These are phyloP conservation scores for Isabelozyma pseudorhagii DNA, from an alignment of 805 yeast species.

Conservation along the genomic window DNA sequence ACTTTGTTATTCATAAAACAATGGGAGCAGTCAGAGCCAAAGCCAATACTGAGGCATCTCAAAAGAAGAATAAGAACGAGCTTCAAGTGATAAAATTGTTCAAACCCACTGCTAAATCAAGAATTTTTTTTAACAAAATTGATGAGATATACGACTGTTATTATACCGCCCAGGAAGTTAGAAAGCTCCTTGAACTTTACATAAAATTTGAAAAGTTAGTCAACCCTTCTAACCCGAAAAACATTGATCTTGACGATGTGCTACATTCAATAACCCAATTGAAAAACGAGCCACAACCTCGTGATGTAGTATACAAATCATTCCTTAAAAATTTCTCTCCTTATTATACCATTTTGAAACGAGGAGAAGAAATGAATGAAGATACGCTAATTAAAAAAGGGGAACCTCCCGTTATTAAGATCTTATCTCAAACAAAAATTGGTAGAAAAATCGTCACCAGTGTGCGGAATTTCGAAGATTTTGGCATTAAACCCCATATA, in stretches of 20 bases:
- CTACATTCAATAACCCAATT: constrained; percentile 43
- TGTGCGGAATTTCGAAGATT: constrained; percentile 66
- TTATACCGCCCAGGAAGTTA: constrained; percentile 56
- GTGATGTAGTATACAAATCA: constrained; percentile 44
- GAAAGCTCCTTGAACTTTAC: constrained; percentile 51
- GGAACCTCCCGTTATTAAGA: constrained; percentile 57
- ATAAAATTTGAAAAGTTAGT: constrained; percentile 51
- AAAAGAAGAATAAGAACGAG: constrained; percentile 20
- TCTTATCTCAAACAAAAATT: constrained; percentile 70
- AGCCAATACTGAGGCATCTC: constrained; percentile 13
- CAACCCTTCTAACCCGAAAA: constrained; percentile 49
- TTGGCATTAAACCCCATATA: constrained; percentile 58
- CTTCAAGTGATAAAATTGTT: constrained; percentile 40
- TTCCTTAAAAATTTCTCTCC: constrained; percentile 49
- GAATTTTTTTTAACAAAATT: constrained; percentile 44
- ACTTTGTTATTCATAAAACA: constrained; percentile 62
- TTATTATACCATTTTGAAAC: constrained; percentile 46
- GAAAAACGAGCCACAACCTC: constrained; percentile 24
- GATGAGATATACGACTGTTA: constrained; percentile 33
- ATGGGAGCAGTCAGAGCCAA: constrained; percentile 12
- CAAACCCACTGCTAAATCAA: constrained; percentile 53
- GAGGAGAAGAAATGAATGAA: constrained; percentile 35
- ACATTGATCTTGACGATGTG: constrained; percentile 52
- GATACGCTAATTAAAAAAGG: constrained; percentile 52
- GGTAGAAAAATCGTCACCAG: constrained; percentile 81